Evolutionary conservation across 2,329 filamentous ascomycete genomes (phyloP), one percentile per base, ranked within the genome.

Genomic region (Verticillium longisporum): DNA sequence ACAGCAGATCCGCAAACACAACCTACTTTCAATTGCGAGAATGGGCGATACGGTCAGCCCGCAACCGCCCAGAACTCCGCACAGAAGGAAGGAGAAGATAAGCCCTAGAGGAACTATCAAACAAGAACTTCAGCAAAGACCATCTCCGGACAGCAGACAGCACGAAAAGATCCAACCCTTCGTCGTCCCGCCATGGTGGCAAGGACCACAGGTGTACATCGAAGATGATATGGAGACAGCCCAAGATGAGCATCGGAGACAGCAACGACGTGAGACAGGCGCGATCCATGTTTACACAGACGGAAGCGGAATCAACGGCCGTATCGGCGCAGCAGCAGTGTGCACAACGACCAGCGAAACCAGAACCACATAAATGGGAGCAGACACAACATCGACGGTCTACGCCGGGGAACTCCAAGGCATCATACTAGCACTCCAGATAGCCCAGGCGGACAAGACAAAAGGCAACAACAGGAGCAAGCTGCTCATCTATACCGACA

Each of bases 1-100:
- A 60, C 61, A 68, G 36, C 64, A 63, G 34, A 56, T 71, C 34
- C 34, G 34, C 34, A 36, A 36, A 36, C 34, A 36, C 34, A 36
- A 36, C 3, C 34, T 36, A 11, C 34, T 36, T 3, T 36, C 34
- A 36, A 36, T 36, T 36, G 34, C 2, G 34, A 36, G 34, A 36
- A 36, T 36, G 3, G 11, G 34, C 34, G 34, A 3, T 36, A 36
- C 34, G 34, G 34, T 2, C 34, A 36, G 34, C 6, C 34, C 34
- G 11, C 34, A 36, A 41, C n/a, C 13, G 53, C 33, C 15, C 11
- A 45, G 55, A 21, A 14, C 36, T 33, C 32, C 21, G 6, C 21
- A 38, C 14, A 15, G 7, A 21, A 21, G 18, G 41, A 31, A 60
- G 53, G 21, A 55, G 55, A 3, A 21, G 55, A 34, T 1, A 13